These are phyloP conservation scores for Odonthalia washingtoniensis DNA, from an alignment of 31 red algal genomes.

Conservation along the genomic window DNA sequence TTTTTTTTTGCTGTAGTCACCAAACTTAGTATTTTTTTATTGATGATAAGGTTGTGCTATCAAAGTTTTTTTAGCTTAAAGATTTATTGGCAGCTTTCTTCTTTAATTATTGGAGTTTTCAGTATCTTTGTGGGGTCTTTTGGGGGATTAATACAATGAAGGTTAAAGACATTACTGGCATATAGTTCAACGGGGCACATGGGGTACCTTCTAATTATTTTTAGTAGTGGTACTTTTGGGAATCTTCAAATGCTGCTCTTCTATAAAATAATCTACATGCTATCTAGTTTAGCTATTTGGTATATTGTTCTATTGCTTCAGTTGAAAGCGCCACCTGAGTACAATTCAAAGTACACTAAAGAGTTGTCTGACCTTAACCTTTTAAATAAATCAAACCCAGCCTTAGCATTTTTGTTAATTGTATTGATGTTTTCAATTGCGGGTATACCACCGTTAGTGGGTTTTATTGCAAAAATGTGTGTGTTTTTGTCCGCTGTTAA, in stretches of 20 bases:
- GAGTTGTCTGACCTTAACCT: constrained; percentile 3
- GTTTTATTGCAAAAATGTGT: constrained; percentile 28
- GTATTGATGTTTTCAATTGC: constrained; percentile 28
- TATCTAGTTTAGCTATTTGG: constrained; percentile 4
- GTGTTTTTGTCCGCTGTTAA: background rate
- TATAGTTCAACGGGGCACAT: constrained; percentile 40
- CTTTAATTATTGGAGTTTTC: background rate
- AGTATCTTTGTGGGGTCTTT: constrained; percentile 8
- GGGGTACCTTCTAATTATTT: constrained; percentile 13
- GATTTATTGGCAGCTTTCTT: background rate
- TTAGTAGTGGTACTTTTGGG: constrained; percentile 7
- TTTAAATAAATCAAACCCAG: background rate
- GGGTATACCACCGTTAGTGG: constrained; percentile 26
- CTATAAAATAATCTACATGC: constrained; percentile 31
- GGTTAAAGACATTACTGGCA: constrained; percentile 18
- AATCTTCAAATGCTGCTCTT: background rate
- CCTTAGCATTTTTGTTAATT: background rate
- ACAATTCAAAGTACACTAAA: background rate
- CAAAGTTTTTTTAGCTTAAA: background rate
- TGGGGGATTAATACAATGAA: constrained; percentile 25
- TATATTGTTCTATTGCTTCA: background rate
- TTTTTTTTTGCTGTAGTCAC: constrained; percentile 21
- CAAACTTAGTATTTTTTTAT: constrained; percentile 24
- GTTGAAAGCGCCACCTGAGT: background rate
- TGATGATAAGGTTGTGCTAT: constrained; percentile 4